phyloP scores from a whole-genome alignment of 2,329 filamentous ascomycete genomes.

The Pezicula radicicola region DNA sequence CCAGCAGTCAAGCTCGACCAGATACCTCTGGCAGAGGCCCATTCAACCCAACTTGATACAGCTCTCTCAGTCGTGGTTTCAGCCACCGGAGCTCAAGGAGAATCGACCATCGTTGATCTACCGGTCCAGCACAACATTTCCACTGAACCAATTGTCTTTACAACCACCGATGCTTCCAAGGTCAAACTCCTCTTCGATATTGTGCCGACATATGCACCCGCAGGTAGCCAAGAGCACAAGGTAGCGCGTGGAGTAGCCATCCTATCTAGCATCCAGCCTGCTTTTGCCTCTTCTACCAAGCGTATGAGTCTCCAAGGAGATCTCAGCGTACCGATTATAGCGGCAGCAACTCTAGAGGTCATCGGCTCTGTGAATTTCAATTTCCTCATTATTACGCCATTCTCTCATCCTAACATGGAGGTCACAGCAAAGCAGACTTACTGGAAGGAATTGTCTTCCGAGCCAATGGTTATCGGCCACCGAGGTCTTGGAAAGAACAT shows the following conservation, averaged over 20 bases:
- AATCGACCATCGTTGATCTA: constrained; percentile 85
- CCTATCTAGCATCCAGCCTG: constrained; percentile 80
- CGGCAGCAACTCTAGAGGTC: constrained; percentile 76
- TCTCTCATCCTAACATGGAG: constrained; percentile 89
- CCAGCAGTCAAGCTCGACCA: constrained; percentile 83
- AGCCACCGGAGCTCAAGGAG: constrained; percentile 78
- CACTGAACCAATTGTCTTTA: constrained; percentile 91
- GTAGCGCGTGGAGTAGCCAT: constrained; percentile 87
- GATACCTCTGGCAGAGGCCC: constrained; percentile 83
- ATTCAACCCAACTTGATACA: constrained; percentile 91
- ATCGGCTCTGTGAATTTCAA: constrained; percentile 97
- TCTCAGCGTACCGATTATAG: constrained; percentile 86
- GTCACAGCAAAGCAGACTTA: constrained; percentile 90
- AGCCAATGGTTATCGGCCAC: constrained; percentile 74
- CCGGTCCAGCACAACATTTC: constrained; percentile 92
- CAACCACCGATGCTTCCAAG: constrained; percentile 70
- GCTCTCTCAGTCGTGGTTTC: constrained; percentile 89
- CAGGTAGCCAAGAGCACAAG: constrained; percentile 82
- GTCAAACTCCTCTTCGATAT: constrained; percentile 94
- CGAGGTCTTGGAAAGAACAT: constrained; percentile 87
- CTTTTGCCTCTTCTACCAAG: constrained; percentile 64
- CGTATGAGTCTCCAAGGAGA: constrained; percentile 93
- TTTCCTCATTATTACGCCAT: constrained; percentile 91
- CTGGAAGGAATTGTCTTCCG: constrained; percentile 84
- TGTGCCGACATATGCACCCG: constrained; percentile 75